Base-by-base conservation (phyloP, 2,329 filamentous ascomycete genomes). In the Penicillium paneum region DNA sequence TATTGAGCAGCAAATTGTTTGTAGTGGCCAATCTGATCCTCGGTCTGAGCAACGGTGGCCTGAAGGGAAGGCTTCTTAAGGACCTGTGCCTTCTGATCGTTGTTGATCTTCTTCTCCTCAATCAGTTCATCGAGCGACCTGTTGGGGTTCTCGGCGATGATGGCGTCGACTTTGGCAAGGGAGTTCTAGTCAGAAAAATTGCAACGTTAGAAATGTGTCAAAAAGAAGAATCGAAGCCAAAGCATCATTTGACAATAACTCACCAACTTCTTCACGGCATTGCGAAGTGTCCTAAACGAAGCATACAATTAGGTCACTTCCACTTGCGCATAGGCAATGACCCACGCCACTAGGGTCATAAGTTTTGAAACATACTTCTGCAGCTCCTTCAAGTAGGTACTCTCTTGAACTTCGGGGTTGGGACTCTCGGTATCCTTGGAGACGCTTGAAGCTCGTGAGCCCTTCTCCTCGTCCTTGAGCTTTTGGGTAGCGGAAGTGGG, bases 251-350 rank as follows among this genome's bases (percentile, higher is more conserved):
- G 8, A 29, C 13, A 26, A 11, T 17, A 36, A 29, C 89, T 78
- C 77, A 96, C 90, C 67, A 97, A 86, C 78, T 97, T 97, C 83
- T 97, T 97, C 80, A 86, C 89, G 68, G 94, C 79, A 74, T 94
- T 96, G 70, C 93, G 91, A 66, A 97, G 89, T 74, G 85, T 91
- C 81, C 91, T 96, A 57, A 41, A 55, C 10, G 60, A 24, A 56
- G 44, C 21, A 52, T 52, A 17, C 40, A 49, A 49, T 64, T 59
- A 67, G 59, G 49, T 48, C 35, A 38, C 34, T 46, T 21, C 8
- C 28, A 40, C 32, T 7, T 21, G 42, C 49, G 49, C 44, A 32
- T 50, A 24, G 15, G 19, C 13, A 42, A 57, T 55, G 51, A 51
- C 43, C 43, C 26, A 52, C 31, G 34, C 32, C 29, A 57, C 29